Percentiles rank a stretch among this genome's conserved stretches.
phyloP scores from a whole-genome alignment of 2,329 filamentous ascomycete genomes.

The Nemania sp. region DNA sequence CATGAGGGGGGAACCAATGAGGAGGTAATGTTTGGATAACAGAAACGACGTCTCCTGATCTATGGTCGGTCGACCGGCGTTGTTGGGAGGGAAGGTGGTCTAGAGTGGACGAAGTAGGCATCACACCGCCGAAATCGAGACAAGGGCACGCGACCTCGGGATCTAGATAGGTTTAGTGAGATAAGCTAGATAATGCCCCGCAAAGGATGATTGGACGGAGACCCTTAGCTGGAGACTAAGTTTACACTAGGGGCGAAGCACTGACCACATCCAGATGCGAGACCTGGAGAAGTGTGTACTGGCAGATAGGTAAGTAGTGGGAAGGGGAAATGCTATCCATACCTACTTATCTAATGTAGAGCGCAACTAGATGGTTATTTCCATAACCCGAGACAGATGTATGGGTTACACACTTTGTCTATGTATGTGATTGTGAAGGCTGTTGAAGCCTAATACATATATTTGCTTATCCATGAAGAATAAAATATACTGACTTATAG shows the following conservation, averaged over 20 bases:
- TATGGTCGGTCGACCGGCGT: constrained; percentile 1
- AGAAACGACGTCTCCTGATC: constrained; percentile 19
- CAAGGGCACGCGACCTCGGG: constrained; percentile 30
- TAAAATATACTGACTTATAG: too few species aligned
- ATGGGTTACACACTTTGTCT: too few species aligned
- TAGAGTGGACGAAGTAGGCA: not conserved
- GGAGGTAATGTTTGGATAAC: constrained; percentile 4
- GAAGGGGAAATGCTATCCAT: too few species aligned
- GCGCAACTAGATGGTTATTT: too few species aligned
- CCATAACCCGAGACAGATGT: too few species aligned
- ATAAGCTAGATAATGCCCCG: constrained; percentile 17
- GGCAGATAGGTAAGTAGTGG: not conserved
- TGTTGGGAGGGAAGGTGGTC: not conserved
- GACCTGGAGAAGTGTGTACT: constrained; percentile 13
- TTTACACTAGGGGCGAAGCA: constrained; percentile 6
- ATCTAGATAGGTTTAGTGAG: constrained; percentile 2
- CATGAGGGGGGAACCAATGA: not conserved
- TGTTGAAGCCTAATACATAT: too few species aligned
- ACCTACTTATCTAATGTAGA: too few species aligned
- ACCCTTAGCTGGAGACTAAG: not conserved
- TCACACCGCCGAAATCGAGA: constrained; percentile 9
- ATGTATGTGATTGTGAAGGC: too few species aligned
- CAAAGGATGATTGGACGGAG: constrained; percentile 12
- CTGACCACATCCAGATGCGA: constrained; percentile 13
- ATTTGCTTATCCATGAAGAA: too few species aligned